Percentiles rank a stretch among this genome's conserved stretches.
Evolutionary conservation across 2,329 filamentous ascomycete genomes (phyloP).

Genomic region (Arachnomyces sp.): DNA sequence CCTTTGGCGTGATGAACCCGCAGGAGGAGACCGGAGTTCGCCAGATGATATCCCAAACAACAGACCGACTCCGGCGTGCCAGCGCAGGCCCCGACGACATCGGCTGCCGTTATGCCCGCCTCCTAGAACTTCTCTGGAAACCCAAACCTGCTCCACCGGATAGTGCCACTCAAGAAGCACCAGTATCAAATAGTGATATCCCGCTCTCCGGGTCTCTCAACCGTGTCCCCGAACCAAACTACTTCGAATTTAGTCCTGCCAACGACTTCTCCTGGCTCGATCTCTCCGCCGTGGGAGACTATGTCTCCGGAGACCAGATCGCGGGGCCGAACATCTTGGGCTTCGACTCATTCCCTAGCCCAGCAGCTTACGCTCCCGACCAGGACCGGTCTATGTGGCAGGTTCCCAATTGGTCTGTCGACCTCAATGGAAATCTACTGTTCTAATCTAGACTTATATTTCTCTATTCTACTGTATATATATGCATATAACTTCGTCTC

Average conservation of each 20-base stretch:
- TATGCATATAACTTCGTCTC: too few species aligned
- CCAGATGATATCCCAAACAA: constrained; percentile 51
- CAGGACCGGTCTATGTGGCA: constrained; percentile 31
- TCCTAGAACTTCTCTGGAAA: constrained; percentile 55
- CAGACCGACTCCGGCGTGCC: constrained; percentile 52
- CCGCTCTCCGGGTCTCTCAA: constrained; percentile 20
- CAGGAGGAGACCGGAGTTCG: constrained; percentile 50
- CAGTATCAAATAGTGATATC: constrained; percentile 25
- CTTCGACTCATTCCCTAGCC: constrained; percentile 28
- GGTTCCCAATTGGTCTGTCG: constrained; percentile 32
- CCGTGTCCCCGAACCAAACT: constrained; percentile 29
- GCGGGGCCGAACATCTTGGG: constrained; percentile 27
- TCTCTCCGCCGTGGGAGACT: constrained; percentile 53
- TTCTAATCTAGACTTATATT: constrained; percentile 14
- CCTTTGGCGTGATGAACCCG: constrained; percentile 52
- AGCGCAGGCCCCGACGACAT: constrained; percentile 53
- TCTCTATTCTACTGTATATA: not conserved
- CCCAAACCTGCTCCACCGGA: constrained; percentile 27
- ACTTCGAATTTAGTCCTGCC: constrained; percentile 38
- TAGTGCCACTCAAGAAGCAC: constrained; percentile 16
- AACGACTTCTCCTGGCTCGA: constrained; percentile 58
- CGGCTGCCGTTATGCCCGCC: constrained; percentile 54
- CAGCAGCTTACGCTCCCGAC: constrained; percentile 21
- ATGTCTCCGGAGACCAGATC: constrained; percentile 41
- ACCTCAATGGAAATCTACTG: constrained; percentile 24